Base-by-base conservation (phyloP, 2,329 filamentous ascomycete species). In the Fusarium heterosporum region DNA sequence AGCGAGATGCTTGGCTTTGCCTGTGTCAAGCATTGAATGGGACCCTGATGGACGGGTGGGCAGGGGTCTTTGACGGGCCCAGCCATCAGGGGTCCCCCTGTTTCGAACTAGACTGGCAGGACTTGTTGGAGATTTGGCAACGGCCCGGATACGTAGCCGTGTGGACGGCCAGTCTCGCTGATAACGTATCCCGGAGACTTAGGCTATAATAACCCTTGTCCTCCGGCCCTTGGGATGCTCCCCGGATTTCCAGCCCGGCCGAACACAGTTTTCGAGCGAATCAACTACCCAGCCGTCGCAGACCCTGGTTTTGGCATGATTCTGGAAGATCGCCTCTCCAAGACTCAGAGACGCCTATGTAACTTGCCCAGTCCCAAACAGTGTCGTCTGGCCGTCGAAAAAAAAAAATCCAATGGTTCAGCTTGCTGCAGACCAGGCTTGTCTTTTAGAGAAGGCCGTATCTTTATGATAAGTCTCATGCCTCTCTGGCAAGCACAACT, bases 61-160 rank as follows among this genome's bases (percentile, higher is more conserved):
- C 61, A 65, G 55, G 57, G 58, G 54, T 53, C 28, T 34, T 16
- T 14, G 30, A 9, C 6, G 22, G 30, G 47, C 11, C 62, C 51
- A 53, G 49, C 50, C 25, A 13, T 52, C 52, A 63, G 55, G 71
- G 64, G 40, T 5, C 10, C 49, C 66, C 66, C 40, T 62, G 56
- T 55, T 64, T 55, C 53, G 34, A 71, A 51, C 61, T 60, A 57
- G 62, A 42, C 53, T 55, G 22, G 69, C 50, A 61, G 62, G 62
- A 50, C 61, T 68, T 54, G 59, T 68, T 71, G 66, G 69, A 70
- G 68, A 73, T 69, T 73, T 71, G 66, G 63, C 68, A 75, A 74
- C 75, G 75, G 75, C 69, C 75, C 75, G 75, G 75, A 74, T 75
- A 72, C 64, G 59, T 72, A 77, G 75, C 75, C 75, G 75, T 77